Conservation (phyloP, 2,329 filamentous ascomycete species). For the Plectosphaerella sp. region DNA sequence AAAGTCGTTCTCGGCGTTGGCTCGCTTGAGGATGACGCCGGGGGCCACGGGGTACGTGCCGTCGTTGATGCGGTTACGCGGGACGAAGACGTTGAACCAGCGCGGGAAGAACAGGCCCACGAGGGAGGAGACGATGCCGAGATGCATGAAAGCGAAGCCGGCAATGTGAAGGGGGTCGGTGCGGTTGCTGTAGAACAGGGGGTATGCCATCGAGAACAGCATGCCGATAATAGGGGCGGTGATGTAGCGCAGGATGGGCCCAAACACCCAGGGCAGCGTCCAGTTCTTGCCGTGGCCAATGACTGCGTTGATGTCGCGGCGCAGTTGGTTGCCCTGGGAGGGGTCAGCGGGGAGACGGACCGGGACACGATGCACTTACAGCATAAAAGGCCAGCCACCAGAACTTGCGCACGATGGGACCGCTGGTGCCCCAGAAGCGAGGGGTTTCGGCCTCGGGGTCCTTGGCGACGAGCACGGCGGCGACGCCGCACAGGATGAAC, state of each 20-base stretch:
- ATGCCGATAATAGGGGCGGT: conserved; percentile 14
- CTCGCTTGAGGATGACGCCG: conserved; percentile 6
- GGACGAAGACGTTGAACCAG: conserved; percentile 11
- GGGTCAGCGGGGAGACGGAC: neutral
- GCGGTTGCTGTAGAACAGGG: conserved; percentile 10
- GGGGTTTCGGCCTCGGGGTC: conserved; percentile 3
- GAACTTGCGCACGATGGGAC: conserved; percentile 1
- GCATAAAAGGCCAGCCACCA: conserved; percentile 7
- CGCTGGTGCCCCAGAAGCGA: conserved; percentile 12
- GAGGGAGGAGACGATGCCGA: conserved; percentile 6
- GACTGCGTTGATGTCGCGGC: conserved; percentile 7
- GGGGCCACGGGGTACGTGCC: conserved; percentile 4
- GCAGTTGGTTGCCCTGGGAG: conserved; percentile 7
- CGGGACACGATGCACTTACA: neutral
- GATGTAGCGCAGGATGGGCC: conserved; percentile 13
- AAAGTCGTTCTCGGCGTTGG: conserved; percentile 3
- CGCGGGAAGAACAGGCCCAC: conserved; percentile 9
- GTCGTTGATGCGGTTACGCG: neutral
- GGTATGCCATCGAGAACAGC: conserved; percentile 12
- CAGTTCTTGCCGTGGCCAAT: conserved; percentile 3
- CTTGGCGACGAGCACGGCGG: conserved; percentile 27
- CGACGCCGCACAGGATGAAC: conserved; percentile 31
- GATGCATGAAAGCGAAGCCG: conserved; percentile 11
- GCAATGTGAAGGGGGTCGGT: conserved; percentile 11
- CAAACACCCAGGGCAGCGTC: conserved; percentile 10